phyloP scores from a whole-genome alignment of 1,284 basidiomycete species.

The Leucoagaricus sp. region DNA sequence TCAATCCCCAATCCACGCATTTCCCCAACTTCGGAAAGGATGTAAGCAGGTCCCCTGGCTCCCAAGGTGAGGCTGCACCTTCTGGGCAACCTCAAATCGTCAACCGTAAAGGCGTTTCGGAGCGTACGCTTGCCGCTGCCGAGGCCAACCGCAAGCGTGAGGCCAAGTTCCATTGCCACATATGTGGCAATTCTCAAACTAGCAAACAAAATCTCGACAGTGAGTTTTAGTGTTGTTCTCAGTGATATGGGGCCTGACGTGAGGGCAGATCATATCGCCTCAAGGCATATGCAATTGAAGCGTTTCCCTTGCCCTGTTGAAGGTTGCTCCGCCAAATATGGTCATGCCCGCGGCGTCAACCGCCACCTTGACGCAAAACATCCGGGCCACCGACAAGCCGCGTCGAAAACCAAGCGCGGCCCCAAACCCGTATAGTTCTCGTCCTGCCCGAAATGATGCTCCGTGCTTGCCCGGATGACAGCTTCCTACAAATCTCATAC shows the following conservation, averaged over 20 bases:
- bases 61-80: background rate
- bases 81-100: background rate
- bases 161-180: slow-evolving; percentile 3
- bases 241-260: background rate
- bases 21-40: background rate
- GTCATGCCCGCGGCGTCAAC: slow-evolving; percentile 11
- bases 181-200: slow-evolving; percentile 11
- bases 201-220: slow-evolving; percentile 15
- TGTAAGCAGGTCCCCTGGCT: background rate
- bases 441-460: too few relatives aligned
- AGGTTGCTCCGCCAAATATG: slow-evolving; percentile 8
- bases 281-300: slow-evolving; percentile 10
- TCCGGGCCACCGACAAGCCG: slow-evolving; percentile 5
- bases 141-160: slow-evolving; percentile 7
- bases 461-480: too few relatives aligned
- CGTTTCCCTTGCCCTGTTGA: slow-evolving; percentile 2
- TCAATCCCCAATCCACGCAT: background rate
- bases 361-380: slow-evolving; percentile 13
- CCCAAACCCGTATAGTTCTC: too few relatives aligned
- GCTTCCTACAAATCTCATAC: too few relatives aligned
- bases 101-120: slow-evolving; percentile 13
- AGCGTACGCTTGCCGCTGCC: slow-evolving; percentile 6
- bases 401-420: slow-evolving; percentile 1
- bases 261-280: slow-evolving; percentile 5
- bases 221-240: background rate